Evolutionary conservation across 352 stramenopile genomes (phyloP).

Genomic region (Pythium pectinolyticum): DNA sequence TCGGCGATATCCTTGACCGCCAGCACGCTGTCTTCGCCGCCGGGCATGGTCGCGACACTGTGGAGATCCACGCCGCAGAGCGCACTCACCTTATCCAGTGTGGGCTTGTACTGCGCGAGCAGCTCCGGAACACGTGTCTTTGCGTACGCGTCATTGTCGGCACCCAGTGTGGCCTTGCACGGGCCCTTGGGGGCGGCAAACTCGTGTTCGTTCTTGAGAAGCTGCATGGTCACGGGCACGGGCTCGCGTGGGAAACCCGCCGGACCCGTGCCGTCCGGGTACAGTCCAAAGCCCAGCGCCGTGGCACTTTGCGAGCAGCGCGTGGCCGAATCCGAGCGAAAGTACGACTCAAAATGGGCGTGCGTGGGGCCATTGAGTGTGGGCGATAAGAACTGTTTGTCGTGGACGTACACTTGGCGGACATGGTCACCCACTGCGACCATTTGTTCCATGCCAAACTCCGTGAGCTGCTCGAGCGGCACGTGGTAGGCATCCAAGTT

Average conservation of each 20-base stretch:
- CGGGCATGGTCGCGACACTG: slow-evolving; percentile 52
- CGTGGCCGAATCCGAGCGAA: slow-evolving; percentile 76
- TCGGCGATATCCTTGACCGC: slow-evolving; percentile 83
- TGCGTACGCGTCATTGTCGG: slow-evolving; percentile 62
- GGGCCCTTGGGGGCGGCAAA: slow-evolving; percentile 83
- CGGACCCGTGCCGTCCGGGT: slow-evolving; percentile 77
- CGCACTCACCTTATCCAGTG: slow-evolving; percentile 52
- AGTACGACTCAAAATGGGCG: slow-evolving; percentile 85
- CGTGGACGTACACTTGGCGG: slow-evolving; percentile 64
- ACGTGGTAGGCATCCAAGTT: slow-evolving; percentile 81
- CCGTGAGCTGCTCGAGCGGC: slow-evolving; percentile 78
- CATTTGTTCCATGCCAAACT: slow-evolving; percentile 81
- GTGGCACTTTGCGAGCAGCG: slow-evolving; percentile 80
- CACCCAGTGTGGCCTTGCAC: slow-evolving; percentile 48
- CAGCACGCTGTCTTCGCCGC: slow-evolving; percentile 71
- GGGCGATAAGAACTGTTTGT: slow-evolving; percentile 65
- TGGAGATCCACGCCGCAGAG: slow-evolving; percentile 62
- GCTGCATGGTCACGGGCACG: slow-evolving; percentile 84
- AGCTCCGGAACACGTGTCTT: slow-evolving; percentile 53
- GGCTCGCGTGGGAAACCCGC: slow-evolving; percentile 62
- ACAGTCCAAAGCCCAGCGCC: slow-evolving; percentile 73
- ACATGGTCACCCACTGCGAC: slow-evolving; percentile 66
- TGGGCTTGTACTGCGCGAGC: slow-evolving; percentile 53
- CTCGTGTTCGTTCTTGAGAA: slow-evolving; percentile 80
- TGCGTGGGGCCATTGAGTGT: slow-evolving; percentile 72